Base-by-base conservation (phyloP, 2,329 filamentous ascomycete genomes). In the Hypomyces perniciosus region DNA sequence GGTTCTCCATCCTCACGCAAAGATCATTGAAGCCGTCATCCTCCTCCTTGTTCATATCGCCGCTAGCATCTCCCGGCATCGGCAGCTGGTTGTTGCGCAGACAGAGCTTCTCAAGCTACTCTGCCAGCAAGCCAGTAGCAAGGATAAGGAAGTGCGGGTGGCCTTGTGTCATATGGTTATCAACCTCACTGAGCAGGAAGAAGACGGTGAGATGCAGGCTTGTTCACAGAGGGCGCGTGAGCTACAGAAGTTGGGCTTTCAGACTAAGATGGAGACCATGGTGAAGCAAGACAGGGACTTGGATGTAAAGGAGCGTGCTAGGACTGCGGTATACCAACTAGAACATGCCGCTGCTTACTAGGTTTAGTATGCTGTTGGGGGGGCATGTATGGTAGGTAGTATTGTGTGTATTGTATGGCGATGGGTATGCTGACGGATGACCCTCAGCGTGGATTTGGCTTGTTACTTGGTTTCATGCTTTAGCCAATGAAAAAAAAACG, bases 1-100 rank as follows among this genome's bases (percentile, higher is more conserved):
- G 43, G 69, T 84, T 29, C 64, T 84, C 8, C 75, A 81, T 53
- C 77, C 80, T 7, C 79, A 81, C 56, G 65, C 77, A 27, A 86
- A 89, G 67, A 86, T 96, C 55, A 78, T 96, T 46, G 79, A 81
- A 60, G 80, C 88, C 3, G 86, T 92, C 8, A 81, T 90, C 29
- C 93, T 84, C 64, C 84, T 96, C 51, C 76, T 97, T 44, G 85
- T 93, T 10, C 90, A 97, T 70, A 83, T 97, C 60, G 90, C 90
- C 13, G 92, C 91, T 8, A 89, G 89, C 56, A 75, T 84, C 9
- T 83, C 90, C 3, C 79, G 81, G 30, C 90, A 96, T 67, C 83
- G 90, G 50, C 84, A 91, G 62, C 71, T 89, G 12, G 76, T 95
- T 8, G 81, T 95, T 47, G 77, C 83, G 3, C 90, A 96, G 66